Evolutionary conservation across 148 eudicot species (phyloP).

Genomic region (Amaranthus palmeri): DNA sequence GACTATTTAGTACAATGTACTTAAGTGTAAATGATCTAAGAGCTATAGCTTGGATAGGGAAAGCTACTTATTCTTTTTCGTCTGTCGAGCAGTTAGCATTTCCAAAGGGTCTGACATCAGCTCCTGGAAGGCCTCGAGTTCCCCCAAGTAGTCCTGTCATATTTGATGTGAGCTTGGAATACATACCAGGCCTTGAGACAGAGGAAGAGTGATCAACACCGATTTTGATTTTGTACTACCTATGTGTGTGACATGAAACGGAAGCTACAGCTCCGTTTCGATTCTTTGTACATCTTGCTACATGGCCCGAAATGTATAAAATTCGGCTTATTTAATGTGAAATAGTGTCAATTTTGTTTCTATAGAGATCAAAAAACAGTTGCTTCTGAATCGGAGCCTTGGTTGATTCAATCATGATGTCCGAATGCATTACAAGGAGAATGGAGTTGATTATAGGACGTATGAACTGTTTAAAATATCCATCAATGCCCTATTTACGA

Average conservation of each 20-base stretch:
- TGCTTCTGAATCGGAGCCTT: background rate
- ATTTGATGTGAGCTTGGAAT: constrained; percentile 90
- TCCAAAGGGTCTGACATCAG: constrained; percentile 91
- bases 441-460: too few species aligned
- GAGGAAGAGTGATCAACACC: constrained; percentile 50
- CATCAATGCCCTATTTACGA: too few species aligned
- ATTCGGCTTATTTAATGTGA: constrained; percentile 5
- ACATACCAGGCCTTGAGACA: constrained; percentile 80
- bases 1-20: too few species aligned
- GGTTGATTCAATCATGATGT: too few species aligned
- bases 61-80: background rate
- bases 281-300: background rate
- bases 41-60: background rate
- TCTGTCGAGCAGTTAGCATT: constrained; percentile 65
- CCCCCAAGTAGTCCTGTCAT: constrained; percentile 86
- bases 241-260: background rate
- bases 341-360: background rate
- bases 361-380: background rate
- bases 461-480: too few species aligned
- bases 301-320: constrained; percentile 1
- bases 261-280: background rate
- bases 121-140: constrained; percentile 99
- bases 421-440: too few species aligned
- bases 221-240: background rate
- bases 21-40: background rate